Evolutionary conservation across 73 alveolate species (phyloP), one percentile per base, ranked within the genome.

Genomic region (Paramecium sonneborni): DNA sequence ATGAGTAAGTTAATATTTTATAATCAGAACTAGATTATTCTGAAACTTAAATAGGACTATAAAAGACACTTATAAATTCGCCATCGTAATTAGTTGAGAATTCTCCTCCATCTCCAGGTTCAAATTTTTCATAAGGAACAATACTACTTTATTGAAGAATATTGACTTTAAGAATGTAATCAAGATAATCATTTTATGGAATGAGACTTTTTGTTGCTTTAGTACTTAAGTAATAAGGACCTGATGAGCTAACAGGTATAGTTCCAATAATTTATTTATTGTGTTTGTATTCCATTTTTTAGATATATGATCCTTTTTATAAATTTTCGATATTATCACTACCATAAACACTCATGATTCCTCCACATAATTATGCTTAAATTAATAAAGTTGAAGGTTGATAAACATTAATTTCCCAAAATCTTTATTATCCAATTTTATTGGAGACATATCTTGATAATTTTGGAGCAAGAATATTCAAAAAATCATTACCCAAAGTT

Each of bases 71-170:
- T 4, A 72, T 72, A 12, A 32, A 2, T 2, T 35, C 15, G 1
- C 86, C 86, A 72, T 72, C 55, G 6, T 28, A 72, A 14, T 14
- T 2, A 5, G 37, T 18, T 35, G 35, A 5, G 5, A 72, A 34
- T 35, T 72, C 62, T 32, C 86, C 86, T 21, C 86, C 86, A 23
- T 35, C 37, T 21, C 86, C 86, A 34, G 86, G 86, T 37, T 72
- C 58, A 35, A 72, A 72, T 4, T 72, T 15, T n/a, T 72, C 86
- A 72, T 30, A 11, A 3, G 86, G 86, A 14, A 72, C 44, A 0
- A 35, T 2, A 37, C 35, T 35, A 37, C 12, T 38, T 3, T 8
- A 21, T n/a, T 21, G 5, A 26, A 67, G 84, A 6, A 67, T 26
- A 12, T 14, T 32, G 3, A 32, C 84, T 67, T 32, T 23, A 3